Percentiles rank a stretch among this genome's conserved stretches.
Conservation (phyloP, 1,284 basidiomycete species). For the Pseudozyma tsukubaensis region DNA sequence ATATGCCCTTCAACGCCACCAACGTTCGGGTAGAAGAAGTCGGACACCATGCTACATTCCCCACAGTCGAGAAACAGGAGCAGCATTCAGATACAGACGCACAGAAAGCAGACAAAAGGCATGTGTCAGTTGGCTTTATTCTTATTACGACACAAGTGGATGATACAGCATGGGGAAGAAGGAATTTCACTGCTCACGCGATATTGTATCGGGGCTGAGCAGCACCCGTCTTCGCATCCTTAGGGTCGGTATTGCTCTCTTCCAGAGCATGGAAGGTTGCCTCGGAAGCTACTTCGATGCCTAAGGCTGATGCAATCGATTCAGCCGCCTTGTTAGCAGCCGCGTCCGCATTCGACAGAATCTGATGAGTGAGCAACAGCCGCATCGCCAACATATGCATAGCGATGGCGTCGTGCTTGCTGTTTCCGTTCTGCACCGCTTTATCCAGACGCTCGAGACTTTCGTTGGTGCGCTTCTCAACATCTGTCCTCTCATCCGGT, state of each 20-base stretch:
- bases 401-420: constrained; percentile 17
- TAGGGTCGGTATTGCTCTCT: background rate
- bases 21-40: constrained; percentile 94
- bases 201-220: constrained; percentile 41
- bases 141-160: background rate
- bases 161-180: background rate
- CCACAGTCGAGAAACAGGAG: background rate
- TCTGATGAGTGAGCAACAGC: constrained; percentile 19
- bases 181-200: constrained; percentile 41
- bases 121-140: constrained; percentile 15
- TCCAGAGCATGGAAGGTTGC: background rate
- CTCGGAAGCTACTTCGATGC: constrained; percentile 20
- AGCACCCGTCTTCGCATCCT: constrained; percentile 13
- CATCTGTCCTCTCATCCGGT: background rate
- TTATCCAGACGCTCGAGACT: constrained; percentile 16
- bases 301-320: constrained; percentile 20
- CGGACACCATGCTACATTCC: constrained; percentile 83
- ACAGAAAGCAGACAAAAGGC: constrained; percentile 1
- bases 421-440: background rate
- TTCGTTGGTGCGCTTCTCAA: constrained; percentile 2
- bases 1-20: constrained; percentile 98
- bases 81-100: background rate
- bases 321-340: constrained; percentile 1
- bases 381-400: constrained; percentile 37
- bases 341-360: background rate